Conservation (phyloP, 805 yeast species). For the Alloascoidea hylecoeti region DNA sequence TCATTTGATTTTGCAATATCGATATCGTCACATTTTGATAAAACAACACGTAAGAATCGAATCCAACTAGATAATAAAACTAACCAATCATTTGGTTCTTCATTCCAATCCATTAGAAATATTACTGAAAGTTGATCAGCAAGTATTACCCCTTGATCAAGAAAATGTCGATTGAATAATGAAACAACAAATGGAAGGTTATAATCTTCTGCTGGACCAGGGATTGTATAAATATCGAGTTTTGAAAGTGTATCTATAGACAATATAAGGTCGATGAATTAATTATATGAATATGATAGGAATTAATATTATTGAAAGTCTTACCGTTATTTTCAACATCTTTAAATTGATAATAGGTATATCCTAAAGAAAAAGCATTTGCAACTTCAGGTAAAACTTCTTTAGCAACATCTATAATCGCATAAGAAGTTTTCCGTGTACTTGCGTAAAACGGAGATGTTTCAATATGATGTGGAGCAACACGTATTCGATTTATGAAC, state of each 20-base stretch:
- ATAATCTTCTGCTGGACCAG: constrained; percentile 2
- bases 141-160: constrained; percentile 4
- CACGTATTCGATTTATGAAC: constrained; percentile 7
- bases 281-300: too few relatives aligned
- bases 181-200: neutral
- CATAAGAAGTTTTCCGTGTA: neutral
- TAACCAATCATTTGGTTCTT: constrained; percentile 5
- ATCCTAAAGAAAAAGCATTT: constrained; percentile 9
- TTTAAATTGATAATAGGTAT: constrained; percentile 10
- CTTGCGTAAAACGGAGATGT: constrained; percentile 1
- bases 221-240: constrained; percentile 9
- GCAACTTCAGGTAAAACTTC: constrained; percentile 4
- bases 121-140: constrained; percentile 6
- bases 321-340: constrained; percentile 5
- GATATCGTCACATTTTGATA: neutral
- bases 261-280: too few relatives aligned
- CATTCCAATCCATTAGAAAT: constrained; percentile 8
- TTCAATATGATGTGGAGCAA: constrained; percentile 4
- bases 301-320: too few relatives aligned
- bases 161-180: neutral
- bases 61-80: constrained; percentile 7
- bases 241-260: constrained; percentile 8
- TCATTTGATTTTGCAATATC: neutral
- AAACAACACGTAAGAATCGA: neutral
- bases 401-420: neutral